Conservation (phyloP, 169 alveolate genomes). For the Plasmodium chabaudi region DNA sequence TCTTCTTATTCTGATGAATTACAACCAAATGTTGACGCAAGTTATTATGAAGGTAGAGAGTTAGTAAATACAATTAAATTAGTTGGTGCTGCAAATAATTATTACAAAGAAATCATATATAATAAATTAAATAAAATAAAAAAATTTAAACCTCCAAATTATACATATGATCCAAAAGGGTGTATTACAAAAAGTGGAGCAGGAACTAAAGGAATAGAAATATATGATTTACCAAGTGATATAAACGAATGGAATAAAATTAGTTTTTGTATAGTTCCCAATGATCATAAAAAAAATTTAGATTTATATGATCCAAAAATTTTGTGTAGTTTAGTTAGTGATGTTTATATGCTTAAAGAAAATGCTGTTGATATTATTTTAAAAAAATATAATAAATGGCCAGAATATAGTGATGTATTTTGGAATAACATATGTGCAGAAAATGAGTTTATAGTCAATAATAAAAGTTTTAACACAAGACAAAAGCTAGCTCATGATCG, state of each 20-base stretch:
- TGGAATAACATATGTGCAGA: constrained; percentile 78
- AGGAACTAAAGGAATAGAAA: constrained; percentile 88
- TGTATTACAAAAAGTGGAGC: constrained; percentile 83
- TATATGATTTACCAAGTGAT: constrained; percentile 83
- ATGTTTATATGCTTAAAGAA: constrained; percentile 84
- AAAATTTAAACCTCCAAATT: constrained; percentile 80
- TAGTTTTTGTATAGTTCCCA: constrained; percentile 84
- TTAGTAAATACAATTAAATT: constrained; percentile 54
- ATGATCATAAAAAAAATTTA: constrained; percentile 74
- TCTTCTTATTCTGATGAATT: constrained; percentile 62
- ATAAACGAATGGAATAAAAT: constrained; percentile 84
- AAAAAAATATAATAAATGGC: constrained; percentile 83
- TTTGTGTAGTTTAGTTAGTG: constrained; percentile 83
- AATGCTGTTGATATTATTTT: constrained; percentile 83
- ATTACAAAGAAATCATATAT: constrained; percentile 54
- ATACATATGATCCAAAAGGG: constrained; percentile 83
- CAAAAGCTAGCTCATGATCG: constrained; percentile 86
- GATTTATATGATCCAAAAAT: constrained; percentile 77
- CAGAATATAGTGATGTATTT: constrained; percentile 83
- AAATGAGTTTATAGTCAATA: constrained; percentile 81
- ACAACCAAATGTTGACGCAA: constrained; percentile 51
- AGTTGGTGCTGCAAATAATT: constrained; percentile 69
- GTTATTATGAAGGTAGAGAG: constrained; percentile 74
- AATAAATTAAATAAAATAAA: constrained; percentile 46
- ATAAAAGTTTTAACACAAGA: constrained; percentile 80